Evolutionary conservation across 306 rosid genomes (phyloP).

Genomic region (Medicago arabica): DNA sequence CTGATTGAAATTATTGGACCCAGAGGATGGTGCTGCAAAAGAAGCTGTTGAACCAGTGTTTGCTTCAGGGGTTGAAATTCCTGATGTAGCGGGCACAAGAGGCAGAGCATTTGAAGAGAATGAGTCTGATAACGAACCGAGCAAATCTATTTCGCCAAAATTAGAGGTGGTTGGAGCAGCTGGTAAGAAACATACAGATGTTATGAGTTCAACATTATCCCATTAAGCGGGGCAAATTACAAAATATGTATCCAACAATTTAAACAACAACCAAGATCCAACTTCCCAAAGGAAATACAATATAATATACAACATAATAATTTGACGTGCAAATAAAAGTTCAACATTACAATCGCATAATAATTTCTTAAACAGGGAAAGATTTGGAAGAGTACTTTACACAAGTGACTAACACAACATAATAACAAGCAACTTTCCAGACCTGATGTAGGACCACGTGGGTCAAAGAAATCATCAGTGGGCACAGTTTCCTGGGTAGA

Average conservation of each 20-base stretch:
- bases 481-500: constrained; percentile 56
- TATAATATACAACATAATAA: neutral
- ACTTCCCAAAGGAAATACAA: constrained; percentile 8
- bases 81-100: constrained; percentile 66
- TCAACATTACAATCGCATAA: neutral
- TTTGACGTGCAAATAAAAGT: constrained; percentile 9
- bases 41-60: constrained; percentile 55
- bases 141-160: constrained; percentile 75
- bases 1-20: constrained; percentile 62
- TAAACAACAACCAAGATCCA: constrained; percentile 7
- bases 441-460: constrained; percentile 81
- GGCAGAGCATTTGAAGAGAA: constrained; percentile 73
- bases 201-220: constrained; percentile 34
- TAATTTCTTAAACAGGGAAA: constrained; percentile 26
- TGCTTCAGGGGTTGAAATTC: constrained; percentile 52
- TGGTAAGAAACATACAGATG: constrained; percentile 46
- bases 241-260: constrained; percentile 13
- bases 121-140: constrained; percentile 80
- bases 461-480: constrained; percentile 93
- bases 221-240: constrained; percentile 5
- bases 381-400: constrained; percentile 18
- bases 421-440: constrained; percentile 30
- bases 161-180: constrained; percentile 63
- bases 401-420: constrained; percentile 24
- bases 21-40: constrained; percentile 53